These are phyloP conservation scores for Cucurbita moschata DNA, from an alignment of 306 rosid species.

Conservation along the genomic window DNA sequence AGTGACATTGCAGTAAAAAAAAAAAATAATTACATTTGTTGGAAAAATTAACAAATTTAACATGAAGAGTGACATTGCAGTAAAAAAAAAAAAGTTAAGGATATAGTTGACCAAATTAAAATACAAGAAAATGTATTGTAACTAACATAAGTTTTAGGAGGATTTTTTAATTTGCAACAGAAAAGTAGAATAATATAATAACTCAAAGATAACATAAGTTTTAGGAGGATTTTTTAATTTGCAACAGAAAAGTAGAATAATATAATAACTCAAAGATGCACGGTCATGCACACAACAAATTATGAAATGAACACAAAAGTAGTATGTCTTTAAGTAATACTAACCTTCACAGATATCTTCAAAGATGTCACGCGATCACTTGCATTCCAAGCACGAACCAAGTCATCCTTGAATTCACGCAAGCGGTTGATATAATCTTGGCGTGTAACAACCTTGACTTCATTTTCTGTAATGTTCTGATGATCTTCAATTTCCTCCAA, in stretches of 20 bases:
- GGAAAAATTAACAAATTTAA: not conserved
- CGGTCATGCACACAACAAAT: not conserved
- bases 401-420: conserved; percentile 85
- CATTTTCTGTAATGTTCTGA: conserved; percentile 47
- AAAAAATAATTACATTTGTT: not conserved
- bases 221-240: not conserved
- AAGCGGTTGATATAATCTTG: conserved; percentile 69
- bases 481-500: conserved; percentile 75
- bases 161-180: not conserved
- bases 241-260: not conserved
- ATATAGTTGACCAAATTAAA: not conserved
- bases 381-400: conserved; percentile 60
- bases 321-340: conserved; percentile 2
- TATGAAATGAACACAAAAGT: not conserved
- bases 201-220: not conserved
- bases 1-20: not conserved
- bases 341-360: conserved; percentile 70
- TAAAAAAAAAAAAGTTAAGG: not conserved
- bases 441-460: conserved; percentile 46
- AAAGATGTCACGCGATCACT: conserved; percentile 69
- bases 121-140: not conserved
- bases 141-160: not conserved
- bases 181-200: not conserved
- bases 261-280: not conserved
- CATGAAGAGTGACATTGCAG: not conserved